Conservation (phyloP, 768 basidiomycete species). For the Rhodotorula paludigena region DNA sequence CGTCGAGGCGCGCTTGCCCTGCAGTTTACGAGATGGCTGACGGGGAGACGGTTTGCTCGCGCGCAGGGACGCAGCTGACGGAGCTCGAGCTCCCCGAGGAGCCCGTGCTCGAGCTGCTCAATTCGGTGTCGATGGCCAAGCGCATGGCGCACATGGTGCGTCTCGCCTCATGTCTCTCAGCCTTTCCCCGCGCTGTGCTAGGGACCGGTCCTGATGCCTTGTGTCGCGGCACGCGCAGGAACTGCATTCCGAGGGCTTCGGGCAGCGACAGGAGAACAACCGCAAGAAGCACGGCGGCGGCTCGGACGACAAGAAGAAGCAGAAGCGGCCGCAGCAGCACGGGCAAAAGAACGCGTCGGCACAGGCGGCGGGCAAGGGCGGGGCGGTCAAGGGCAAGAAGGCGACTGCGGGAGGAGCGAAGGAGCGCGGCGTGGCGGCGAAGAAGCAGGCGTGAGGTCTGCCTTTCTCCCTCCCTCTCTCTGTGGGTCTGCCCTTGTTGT, state of each 20-base stretch:
- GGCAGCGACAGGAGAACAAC: conserved; percentile 78
- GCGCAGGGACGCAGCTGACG: conserved; percentile 64
- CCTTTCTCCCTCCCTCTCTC: background rate
- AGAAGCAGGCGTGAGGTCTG: background rate
- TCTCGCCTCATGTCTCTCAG: conserved; percentile 1
- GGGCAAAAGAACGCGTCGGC: background rate
- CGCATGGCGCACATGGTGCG: conserved; percentile 87
- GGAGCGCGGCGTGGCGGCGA: background rate
- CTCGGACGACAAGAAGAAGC: background rate
- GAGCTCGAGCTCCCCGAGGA: conserved; percentile 74
- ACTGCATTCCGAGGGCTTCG: conserved; percentile 82
- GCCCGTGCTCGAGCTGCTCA: conserved; percentile 75
- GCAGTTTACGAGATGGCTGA: too few relatives aligned
- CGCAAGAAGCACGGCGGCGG: conserved; percentile 42
- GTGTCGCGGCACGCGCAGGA: conserved; percentile 36
- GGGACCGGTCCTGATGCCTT: background rate
- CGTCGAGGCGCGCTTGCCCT: conserved; percentile 44
- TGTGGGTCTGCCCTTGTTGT: background rate
- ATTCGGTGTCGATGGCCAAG: conserved; percentile 85
- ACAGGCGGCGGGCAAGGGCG: conserved; percentile 21
- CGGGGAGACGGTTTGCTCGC: background rate
- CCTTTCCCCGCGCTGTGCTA: background rate
- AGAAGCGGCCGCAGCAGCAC: background rate
- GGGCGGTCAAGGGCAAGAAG: background rate
- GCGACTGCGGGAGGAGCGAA: background rate